Conservation (phyloP, 192 early-diverging fungal genomes). For the Entomortierella beljakovae region DNA sequence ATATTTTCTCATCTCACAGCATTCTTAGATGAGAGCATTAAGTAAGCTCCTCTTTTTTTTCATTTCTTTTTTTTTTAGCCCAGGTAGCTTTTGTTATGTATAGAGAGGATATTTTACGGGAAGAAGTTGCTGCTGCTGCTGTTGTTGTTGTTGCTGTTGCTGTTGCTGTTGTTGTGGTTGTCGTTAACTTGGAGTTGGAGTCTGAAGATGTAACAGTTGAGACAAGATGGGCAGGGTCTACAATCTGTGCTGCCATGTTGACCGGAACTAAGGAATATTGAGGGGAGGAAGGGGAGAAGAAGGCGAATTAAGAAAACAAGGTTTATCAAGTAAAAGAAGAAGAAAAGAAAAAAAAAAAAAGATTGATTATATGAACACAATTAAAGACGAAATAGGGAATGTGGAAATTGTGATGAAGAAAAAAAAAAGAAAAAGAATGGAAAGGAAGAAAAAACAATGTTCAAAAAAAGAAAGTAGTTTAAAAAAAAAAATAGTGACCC, state of each 20-base stretch:
- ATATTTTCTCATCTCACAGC: too few relatives aligned
- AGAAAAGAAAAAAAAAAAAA: not conserved
- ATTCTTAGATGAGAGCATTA: too few relatives aligned
- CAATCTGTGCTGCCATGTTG: not conserved
- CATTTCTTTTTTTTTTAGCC: too few relatives aligned
- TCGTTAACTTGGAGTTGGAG: not conserved
- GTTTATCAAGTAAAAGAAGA: not conserved
- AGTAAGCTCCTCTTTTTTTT: too few relatives aligned
- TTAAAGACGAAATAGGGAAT: too few relatives aligned
- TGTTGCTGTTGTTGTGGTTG: not conserved
- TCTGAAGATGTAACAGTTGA: not conserved
- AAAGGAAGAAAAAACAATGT: not conserved
- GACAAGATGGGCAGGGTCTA: not conserved
- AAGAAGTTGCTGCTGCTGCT: too few relatives aligned
- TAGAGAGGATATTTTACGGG: too few relatives aligned
- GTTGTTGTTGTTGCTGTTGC: too few relatives aligned
- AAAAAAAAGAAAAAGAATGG: not conserved
- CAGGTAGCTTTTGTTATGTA: too few relatives aligned
- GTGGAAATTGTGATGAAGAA: too few relatives aligned
- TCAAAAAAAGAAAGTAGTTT: slow-evolving; percentile 7
- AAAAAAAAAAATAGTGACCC: not conserved
- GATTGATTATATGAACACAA: too few relatives aligned
- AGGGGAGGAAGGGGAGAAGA: not conserved
- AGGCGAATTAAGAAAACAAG: not conserved
- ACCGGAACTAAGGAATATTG: not conserved